phyloP scores from a whole-genome alignment of 768 basidiomycete species.

The Hirschioporus abietinus region DNA sequence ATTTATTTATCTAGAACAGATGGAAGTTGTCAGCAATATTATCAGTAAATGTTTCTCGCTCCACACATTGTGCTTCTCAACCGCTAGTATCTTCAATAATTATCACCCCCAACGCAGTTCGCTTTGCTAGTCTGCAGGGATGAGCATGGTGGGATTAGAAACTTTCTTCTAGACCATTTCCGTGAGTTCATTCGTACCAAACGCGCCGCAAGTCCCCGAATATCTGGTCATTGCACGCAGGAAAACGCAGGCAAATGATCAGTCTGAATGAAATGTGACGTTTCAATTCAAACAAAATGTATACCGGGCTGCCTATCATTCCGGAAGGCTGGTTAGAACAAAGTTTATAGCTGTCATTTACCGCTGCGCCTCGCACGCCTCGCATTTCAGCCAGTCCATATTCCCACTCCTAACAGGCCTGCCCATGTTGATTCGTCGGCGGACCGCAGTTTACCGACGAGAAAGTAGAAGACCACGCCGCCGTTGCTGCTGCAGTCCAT shows the following conservation, averaged over 20 bases:
- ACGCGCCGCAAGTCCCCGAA: background rate
- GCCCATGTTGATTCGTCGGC: conserved; percentile 27
- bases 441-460: conserved; percentile 29
- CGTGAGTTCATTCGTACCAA: background rate
- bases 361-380: background rate
- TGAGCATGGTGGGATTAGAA: background rate
- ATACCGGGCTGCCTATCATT: too few relatives aligned
- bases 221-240: too few relatives aligned
- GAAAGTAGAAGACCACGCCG: conserved; percentile 29
- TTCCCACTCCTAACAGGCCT: conserved; percentile 32
- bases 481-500: conserved; percentile 17
- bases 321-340: background rate
- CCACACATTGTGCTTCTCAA: background rate
- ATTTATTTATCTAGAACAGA: background rate
- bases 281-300: too few relatives aligned
- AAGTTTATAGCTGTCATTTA: background rate
- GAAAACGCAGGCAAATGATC: too few relatives aligned
- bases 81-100: background rate
- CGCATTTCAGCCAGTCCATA: conserved; percentile 25
- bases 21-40: background rate
- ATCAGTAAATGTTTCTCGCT: background rate
- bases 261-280: too few relatives aligned
- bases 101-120: too few relatives aligned
- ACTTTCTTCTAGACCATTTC: background rate
- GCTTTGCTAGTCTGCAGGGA: too few relatives aligned